Percentiles rank a stretch among this genome's conserved stretches.
These are phyloP conservation scores for Lophiotrema nucula DNA, from an alignment of 495 filamentous ascomycete species.

Conservation along the genomic window DNA sequence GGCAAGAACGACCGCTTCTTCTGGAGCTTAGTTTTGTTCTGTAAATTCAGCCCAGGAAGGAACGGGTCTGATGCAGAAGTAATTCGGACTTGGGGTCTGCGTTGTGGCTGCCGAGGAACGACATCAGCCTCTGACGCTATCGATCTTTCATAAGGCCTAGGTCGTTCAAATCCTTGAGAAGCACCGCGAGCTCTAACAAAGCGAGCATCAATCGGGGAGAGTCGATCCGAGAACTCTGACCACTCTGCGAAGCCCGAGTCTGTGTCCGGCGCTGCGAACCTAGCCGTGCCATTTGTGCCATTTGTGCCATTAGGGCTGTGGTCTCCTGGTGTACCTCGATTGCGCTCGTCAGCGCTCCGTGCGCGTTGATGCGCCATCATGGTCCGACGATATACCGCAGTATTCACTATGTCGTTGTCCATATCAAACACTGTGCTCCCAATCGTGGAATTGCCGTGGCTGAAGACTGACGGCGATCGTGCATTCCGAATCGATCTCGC, in stretches of 20 bases:
- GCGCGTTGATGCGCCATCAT: constrained; percentile 24
- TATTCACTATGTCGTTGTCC: constrained; percentile 37
- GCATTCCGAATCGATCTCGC: constrained; percentile 35
- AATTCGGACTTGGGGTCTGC: neutral
- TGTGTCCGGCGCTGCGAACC: neutral
- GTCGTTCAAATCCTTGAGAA: neutral
- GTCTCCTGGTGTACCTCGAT: neutral
- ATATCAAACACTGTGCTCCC: constrained; percentile 35
- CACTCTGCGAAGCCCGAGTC: constrained; percentile 1
- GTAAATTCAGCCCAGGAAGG: neutral
- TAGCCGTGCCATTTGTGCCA: neutral
- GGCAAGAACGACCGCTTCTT: constrained; percentile 4
- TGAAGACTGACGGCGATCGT: constrained; percentile 39
- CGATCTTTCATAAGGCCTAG: constrained; percentile 1
- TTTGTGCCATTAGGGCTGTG: neutral
- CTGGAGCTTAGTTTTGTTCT: neutral
- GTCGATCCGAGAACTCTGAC: constrained; percentile 3
- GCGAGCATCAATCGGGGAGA: neutral
- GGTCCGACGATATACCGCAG: constrained; percentile 39
- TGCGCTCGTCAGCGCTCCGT: constrained; percentile 12
- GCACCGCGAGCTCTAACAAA: neutral
- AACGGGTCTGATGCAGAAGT: neutral
- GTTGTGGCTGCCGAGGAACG: neutral
- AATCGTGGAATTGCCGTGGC: constrained; percentile 33
- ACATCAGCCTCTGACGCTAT: neutral